Evolutionary conservation across 225 moss, liverwort and hornwort genomes (phyloP).

Genomic region (Pleurozium schreberi): DNA sequence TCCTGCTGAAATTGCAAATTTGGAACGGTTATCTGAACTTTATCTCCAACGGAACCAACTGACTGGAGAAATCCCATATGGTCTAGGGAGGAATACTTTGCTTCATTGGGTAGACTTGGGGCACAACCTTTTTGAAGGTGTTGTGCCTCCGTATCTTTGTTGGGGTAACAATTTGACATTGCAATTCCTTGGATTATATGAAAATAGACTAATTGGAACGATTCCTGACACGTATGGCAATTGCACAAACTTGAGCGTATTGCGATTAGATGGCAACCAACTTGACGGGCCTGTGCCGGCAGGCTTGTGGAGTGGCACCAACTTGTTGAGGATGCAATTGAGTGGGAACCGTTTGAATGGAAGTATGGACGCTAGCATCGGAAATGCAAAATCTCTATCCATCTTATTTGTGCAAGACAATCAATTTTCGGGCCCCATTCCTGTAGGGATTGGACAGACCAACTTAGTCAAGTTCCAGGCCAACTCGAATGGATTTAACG

Average conservation of each 20-base stretch:
- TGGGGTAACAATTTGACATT: too few species aligned
- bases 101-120: too few species aligned
- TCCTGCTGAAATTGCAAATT: neutral
- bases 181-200: too few species aligned
- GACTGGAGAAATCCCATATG: too few species aligned
- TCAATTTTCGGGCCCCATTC: neutral
- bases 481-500: neutral
- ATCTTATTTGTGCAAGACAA: neutral
- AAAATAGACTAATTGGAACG: too few species aligned
- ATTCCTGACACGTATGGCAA: neutral
- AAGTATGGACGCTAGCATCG: neutral
- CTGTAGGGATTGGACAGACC: neutral
- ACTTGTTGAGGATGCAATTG: neutral
- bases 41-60: neutral
- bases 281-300: rapidly evolving
- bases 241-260: neutral
- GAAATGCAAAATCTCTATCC: neutral
- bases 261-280: neutral
- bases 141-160: neutral
- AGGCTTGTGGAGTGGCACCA: neutral
- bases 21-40: rapidly evolving
- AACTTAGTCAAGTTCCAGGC: neutral
- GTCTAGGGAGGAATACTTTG: too few species aligned
- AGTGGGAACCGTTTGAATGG: neutral
- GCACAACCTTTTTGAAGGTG: too few species aligned